These are phyloP conservation scores for Barbatosphaeria neglecta DNA, from an alignment of 495 filamentous ascomycete genomes.

Conservation along the genomic window DNA sequence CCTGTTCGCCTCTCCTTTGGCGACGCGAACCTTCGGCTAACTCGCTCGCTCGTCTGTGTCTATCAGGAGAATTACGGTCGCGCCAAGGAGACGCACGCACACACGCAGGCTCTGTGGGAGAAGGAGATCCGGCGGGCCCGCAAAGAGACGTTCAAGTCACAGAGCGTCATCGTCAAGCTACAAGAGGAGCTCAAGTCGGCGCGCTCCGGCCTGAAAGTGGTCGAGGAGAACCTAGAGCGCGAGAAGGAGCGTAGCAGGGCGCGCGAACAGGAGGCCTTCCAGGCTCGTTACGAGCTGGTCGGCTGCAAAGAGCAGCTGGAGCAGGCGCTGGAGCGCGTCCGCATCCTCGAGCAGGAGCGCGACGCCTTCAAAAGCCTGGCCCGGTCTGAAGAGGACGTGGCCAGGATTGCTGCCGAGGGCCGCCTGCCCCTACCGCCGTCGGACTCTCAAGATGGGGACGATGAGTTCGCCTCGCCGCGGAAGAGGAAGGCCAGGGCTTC, in stretches of 20 bases:
- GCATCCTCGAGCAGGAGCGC: constrained; percentile 56
- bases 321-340: constrained; percentile 48
- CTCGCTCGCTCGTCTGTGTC: too few species aligned
- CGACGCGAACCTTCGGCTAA: neutral
- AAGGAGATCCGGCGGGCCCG: constrained; percentile 73
- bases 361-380: constrained; percentile 52
- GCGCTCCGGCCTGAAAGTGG: constrained; percentile 34
- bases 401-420: constrained; percentile 52
- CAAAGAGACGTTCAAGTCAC: constrained; percentile 76
- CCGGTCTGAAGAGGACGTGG: constrained; percentile 46
- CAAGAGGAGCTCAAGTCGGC: constrained; percentile 73
- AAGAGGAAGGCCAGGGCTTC: constrained; percentile 20
- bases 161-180: constrained; percentile 60
- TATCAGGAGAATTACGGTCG: constrained; percentile 68
- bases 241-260: constrained; percentile 37
- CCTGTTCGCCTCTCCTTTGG: too few species aligned
- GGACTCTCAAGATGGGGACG: constrained; percentile 18
- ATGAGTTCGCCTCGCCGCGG: constrained; percentile 35
- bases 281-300: constrained; percentile 59
- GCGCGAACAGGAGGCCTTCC: constrained; percentile 66
- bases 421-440: constrained; percentile 45
- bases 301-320: constrained; percentile 65
- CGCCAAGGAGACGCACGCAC: constrained; percentile 61
- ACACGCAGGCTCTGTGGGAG: constrained; percentile 65
- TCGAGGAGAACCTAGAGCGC: constrained; percentile 28